Base-by-base conservation (phyloP, 2,329 filamentous ascomycete genomes). In the Stemphylium beticola region DNA sequence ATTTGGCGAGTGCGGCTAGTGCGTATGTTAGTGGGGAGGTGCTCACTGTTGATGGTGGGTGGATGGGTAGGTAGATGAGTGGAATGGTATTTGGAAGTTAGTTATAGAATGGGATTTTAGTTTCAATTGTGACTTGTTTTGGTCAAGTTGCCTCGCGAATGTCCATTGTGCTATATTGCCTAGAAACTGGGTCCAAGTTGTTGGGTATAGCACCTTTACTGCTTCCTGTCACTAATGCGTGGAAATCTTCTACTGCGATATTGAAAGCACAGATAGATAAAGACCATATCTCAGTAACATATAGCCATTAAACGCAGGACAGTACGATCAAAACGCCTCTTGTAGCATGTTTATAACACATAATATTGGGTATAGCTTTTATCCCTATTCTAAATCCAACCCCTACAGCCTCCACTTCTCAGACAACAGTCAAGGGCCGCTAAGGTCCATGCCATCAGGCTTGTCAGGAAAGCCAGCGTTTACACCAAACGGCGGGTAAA, bases 11-110 rank as follows among this genome's bases (percentile, higher is more conserved):
- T 67, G 82, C 79, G 71, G 89, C 88, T n/a, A 91, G 89, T 71
- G 85, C 80, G 9, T 96, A 96, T 78, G 88, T 96, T 33, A 91
- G 84, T 62, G 92, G 92, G 0, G 90, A 96, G 76, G 81, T 92
- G 4, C 71, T 96, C 64, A 88, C 90, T 22, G 90, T 96, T 41
- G 93, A 96, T 76, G 92, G 92, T 7, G 92, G 92, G 10, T 96
- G 91, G 92, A 96, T 96, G 92, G 92, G 90, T 1, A 82, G 91
- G 80, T 96, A 80, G 55, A 44, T 36, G 8, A 11, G 24, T 29
- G 5, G 20, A 2, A 36, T 4, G 20, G 7, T 3, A 22, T 24
- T 22, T 34, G 20, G 10, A 8, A 37, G 11, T 7, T 8, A 7
- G 3, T 29, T 29, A 14, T 9, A 12, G 8, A 12, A 29, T 10